These are phyloP conservation scores for Rhexocercosporidium sp. DNA, from an alignment of 2,329 filamentous ascomycete genomes.

Conservation along the genomic window DNA sequence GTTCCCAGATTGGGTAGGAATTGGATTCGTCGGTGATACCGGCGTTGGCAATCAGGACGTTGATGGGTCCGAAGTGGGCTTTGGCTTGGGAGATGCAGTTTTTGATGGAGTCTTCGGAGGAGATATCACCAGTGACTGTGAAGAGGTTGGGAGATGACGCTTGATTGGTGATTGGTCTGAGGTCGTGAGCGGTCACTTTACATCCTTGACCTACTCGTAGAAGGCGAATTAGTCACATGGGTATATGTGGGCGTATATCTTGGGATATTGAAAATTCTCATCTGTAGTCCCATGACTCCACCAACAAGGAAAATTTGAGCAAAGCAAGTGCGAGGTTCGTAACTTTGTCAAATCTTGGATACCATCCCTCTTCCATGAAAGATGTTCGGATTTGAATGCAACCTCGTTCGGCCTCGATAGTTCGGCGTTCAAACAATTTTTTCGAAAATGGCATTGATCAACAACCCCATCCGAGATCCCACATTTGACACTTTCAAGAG, in stretches of 20 bases:
- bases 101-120: conserved; percentile 51
- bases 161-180: conserved; percentile 45
- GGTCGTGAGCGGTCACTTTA: conserved; percentile 58
- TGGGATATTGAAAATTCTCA: background rate
- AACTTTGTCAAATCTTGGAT: background rate
- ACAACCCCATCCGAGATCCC: background rate
- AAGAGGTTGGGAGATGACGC: conserved; percentile 44
- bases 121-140: conserved; percentile 52
- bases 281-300: background rate
- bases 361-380: background rate
- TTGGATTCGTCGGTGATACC: conserved; percentile 56
- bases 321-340: background rate
- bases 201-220: conserved; percentile 48
- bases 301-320: background rate
- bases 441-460: background rate
- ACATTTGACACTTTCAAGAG: conserved; percentile 6
- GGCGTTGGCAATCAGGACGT: conserved; percentile 59
- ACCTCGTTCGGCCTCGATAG: background rate
- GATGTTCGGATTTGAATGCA: background rate
- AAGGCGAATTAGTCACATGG: background rate
- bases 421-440: background rate
- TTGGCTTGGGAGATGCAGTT: conserved; percentile 48
- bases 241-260: background rate
- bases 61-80: conserved; percentile 53
- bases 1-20: conserved; percentile 57